Conservation (phyloP, 306 rosid species). For the Lithocarpus polystachyus region DNA sequence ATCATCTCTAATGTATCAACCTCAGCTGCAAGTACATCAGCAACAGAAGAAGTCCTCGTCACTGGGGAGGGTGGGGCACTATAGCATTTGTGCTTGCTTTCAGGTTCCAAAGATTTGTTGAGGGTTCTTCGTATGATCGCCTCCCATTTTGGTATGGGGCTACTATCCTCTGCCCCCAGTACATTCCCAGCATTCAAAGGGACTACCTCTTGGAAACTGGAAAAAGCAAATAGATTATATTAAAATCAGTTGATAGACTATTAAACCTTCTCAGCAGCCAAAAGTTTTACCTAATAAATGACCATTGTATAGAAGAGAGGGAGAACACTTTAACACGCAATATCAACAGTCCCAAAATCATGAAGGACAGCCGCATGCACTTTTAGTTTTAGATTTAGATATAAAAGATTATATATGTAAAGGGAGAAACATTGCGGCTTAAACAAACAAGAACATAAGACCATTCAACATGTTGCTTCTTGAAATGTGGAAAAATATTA, state of each 20-base stretch:
- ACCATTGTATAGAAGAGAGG: not conserved
- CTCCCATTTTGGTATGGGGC: conserved; percentile 90
- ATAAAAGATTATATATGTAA: not conserved
- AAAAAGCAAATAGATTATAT: conserved; percentile 1
- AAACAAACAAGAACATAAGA: not conserved
- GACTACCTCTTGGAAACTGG: conserved; percentile 93
- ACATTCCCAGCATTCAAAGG: conserved; percentile 96
- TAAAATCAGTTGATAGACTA: conserved; percentile 5
- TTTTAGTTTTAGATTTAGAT: not conserved
- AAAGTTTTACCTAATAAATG: not conserved
- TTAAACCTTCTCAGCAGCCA: conserved; percentile 15
- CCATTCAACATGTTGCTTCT: not conserved
- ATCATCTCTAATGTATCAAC: conserved; percentile 48
- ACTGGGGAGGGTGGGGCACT: conserved; percentile 96
- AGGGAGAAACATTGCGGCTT: not conserved
- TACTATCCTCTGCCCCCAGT: conserved; percentile 83
- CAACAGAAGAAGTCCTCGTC: conserved; percentile 71
- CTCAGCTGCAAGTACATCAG: conserved; percentile 62
- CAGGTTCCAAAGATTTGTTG: conserved; percentile 67
- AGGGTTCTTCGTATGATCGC: conserved; percentile 75
- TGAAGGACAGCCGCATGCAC: not conserved
- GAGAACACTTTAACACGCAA: not conserved
- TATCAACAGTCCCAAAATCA: not conserved
- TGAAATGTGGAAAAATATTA: not conserved
- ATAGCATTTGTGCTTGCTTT: conserved; percentile 58